Evolutionary conservation across 2,329 filamentous ascomycete species (phyloP).

Genomic region (Dactylellina cionopaga): DNA sequence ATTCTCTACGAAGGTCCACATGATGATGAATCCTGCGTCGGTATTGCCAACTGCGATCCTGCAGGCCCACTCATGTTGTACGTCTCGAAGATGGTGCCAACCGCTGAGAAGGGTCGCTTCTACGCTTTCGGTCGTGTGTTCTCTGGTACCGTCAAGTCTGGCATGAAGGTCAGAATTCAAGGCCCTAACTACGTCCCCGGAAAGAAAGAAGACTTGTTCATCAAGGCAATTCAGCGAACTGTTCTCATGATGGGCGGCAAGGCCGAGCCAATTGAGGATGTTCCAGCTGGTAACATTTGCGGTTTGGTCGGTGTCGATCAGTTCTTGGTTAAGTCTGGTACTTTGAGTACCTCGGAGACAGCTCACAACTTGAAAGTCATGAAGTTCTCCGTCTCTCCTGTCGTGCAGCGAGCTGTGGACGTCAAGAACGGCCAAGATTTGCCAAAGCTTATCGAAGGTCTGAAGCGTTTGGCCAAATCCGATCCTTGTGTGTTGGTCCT

Average conservation of each 20-base stretch:
- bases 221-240: slow-evolving; percentile 99
- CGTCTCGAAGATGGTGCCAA: slow-evolving; percentile 99
- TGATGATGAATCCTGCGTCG: slow-evolving; percentile 91
- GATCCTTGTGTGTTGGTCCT: slow-evolving; percentile 95
- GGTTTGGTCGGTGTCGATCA: slow-evolving; percentile 99
- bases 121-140: slow-evolving; percentile 99
- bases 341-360: slow-evolving; percentile 93
- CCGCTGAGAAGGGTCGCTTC: slow-evolving; percentile 99
- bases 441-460: slow-evolving; percentile 99
- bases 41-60: slow-evolving; percentile 97
- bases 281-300: slow-evolving; percentile 99
- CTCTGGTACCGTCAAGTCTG: slow-evolving; percentile 95
- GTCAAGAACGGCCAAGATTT: slow-evolving; percentile 99
- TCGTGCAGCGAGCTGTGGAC: slow-evolving; percentile 97
- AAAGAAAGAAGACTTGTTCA: slow-evolving; percentile 98
- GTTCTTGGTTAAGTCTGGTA: slow-evolving; percentile 99
- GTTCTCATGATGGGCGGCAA: slow-evolving; percentile 99
- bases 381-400: slow-evolving; percentile 99
- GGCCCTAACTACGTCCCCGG: slow-evolving; percentile 98
- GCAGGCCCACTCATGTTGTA: slow-evolving; percentile 99
- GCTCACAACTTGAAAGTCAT: slow-evolving; percentile 99
- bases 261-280: slow-evolving; percentile 98
- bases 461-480: slow-evolving; percentile 99
- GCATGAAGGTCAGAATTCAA: slow-evolving; percentile 99
- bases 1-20: slow-evolving; percentile 97